Evolutionary conservation across 2,329 filamentous ascomycete species (phyloP).

Genomic region (Neocucurbitaria cava): DNA sequence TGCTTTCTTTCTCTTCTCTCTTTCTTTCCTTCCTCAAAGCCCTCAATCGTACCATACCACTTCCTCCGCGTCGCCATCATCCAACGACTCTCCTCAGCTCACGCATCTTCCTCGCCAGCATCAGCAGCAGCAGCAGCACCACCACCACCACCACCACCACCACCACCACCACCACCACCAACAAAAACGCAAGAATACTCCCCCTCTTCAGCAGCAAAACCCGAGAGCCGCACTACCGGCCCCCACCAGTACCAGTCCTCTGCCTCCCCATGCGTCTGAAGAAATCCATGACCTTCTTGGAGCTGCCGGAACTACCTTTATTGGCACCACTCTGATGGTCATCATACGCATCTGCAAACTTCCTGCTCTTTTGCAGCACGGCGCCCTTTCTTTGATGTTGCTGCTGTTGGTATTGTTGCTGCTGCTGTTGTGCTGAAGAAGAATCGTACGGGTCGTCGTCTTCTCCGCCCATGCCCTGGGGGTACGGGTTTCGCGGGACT

Average conservation of each 20-base stretch:
- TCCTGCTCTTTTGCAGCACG: conserved; percentile 85
- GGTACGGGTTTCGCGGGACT: conserved; percentile 46
- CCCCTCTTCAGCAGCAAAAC: neutral
- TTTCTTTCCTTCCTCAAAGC: no score
- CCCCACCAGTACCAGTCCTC: conserved; percentile 54
- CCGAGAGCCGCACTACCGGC: conserved; percentile 9
- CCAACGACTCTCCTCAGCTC: no score
- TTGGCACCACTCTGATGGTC: conserved; percentile 53
- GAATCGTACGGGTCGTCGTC: no score
- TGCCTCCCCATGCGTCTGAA: conserved; percentile 87
- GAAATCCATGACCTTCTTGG: conserved; percentile 96
- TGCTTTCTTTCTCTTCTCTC: no score
- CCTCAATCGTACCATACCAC: no score
- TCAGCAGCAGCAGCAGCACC: no score
- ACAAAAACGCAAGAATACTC: neutral
- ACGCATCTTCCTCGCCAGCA: neutral
- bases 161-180: neutral
- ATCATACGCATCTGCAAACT: conserved; percentile 88
- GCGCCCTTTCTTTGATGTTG: conserved; percentile 53
- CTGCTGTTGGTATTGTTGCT: no score
- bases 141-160: neutral
- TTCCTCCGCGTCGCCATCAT: no score
- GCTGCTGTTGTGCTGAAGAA: conserved; percentile 22
- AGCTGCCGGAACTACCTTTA: conserved; percentile 67
- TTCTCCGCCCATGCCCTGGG: conserved; percentile 47